A percentile compares a stretch with the other conserved stretches of the same genome.
phyloP scores from a whole-genome alignment of 2,329 filamentous ascomycete species.

The Chaetomium strumarium region DNA sequence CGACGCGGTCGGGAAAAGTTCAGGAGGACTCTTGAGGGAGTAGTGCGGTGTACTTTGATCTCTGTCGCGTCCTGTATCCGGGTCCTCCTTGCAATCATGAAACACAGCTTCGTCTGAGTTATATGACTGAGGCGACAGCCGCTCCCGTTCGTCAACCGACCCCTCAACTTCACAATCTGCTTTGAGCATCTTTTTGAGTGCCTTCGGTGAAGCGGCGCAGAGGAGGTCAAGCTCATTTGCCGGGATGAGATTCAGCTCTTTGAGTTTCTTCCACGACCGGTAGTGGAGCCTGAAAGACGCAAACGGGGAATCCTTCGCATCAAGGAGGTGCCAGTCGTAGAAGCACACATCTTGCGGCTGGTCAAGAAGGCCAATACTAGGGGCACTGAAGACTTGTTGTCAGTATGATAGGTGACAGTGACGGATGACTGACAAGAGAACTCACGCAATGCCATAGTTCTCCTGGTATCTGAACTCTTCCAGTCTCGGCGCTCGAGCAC shows the following conservation, averaged over 20 bases:
- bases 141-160: neutral
- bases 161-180: neutral
- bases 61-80: constrained; percentile 11
- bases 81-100: constrained; percentile 2
- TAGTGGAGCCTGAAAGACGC: constrained; percentile 53
- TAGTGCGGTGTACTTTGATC: constrained; percentile 18
- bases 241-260: constrained; percentile 43
- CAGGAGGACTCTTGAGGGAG: constrained; percentile 30
- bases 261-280: constrained; percentile 45
- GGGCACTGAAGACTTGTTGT: constrained; percentile 34
- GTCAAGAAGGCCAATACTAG: constrained; percentile 48
- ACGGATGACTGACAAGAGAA: neutral
- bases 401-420: neutral
- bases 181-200: neutral
- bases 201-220: constrained; percentile 9
- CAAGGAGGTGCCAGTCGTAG: constrained; percentile 48
- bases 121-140: neutral
- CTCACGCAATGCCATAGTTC: constrained; percentile 49
- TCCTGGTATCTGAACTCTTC: constrained; percentile 42
- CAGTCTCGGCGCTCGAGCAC: constrained; percentile 37
- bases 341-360: constrained; percentile 44
- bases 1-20: constrained; percentile 19
- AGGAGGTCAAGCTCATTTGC: constrained; percentile 17
- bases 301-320: constrained; percentile 47
- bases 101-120: constrained; percentile 18